phyloP scores from a whole-genome alignment of 1,139 yeast species.

The Suhomyces coccinellae region DNA sequence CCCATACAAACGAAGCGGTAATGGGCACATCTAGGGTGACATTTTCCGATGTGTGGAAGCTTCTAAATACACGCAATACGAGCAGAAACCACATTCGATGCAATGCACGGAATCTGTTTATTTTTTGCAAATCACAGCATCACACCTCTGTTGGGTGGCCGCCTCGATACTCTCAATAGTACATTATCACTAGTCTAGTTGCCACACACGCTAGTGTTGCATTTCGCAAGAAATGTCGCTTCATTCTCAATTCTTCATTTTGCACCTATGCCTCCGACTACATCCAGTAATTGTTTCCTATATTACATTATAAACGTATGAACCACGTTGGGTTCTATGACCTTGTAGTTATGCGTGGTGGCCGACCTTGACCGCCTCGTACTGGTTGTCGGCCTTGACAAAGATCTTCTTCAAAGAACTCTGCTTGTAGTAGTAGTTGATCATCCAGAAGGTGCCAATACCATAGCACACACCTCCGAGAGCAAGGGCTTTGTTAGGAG shows the following conservation, averaged over 20 bases:
- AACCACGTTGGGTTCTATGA: slow-evolving; percentile 1
- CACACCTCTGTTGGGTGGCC: too few relatives aligned
- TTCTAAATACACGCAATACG: too few relatives aligned
- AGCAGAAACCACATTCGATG: too few relatives aligned
- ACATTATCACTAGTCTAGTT: too few relatives aligned
- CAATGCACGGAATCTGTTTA: too few relatives aligned
- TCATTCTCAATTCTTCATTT: neutral
- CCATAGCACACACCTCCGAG: slow-evolving; percentile 40
- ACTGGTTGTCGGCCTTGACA: slow-evolving; percentile 32
- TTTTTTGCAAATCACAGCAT: too few relatives aligned
- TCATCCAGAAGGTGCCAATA: slow-evolving; percentile 37
- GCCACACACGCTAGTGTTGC: too few relatives aligned
- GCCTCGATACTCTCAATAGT: too few relatives aligned
- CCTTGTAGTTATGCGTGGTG: slow-evolving; percentile 15
- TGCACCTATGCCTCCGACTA: neutral
- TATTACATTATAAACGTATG: slow-evolving; percentile 3
- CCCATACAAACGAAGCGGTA: too few relatives aligned
- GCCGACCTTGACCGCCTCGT: slow-evolving; percentile 30
- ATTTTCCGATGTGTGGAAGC: too few relatives aligned
- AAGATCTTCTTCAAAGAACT: slow-evolving; percentile 34
- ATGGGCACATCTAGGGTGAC: too few relatives aligned
- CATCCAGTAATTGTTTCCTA: neutral
- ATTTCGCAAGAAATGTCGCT: too few relatives aligned
- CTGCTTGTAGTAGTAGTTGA: slow-evolving; percentile 32
- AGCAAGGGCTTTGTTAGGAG: slow-evolving; percentile 30